Conservation (phyloP, 371 early-diverging fungal genomes). For the Mortierella sp. region DNA sequence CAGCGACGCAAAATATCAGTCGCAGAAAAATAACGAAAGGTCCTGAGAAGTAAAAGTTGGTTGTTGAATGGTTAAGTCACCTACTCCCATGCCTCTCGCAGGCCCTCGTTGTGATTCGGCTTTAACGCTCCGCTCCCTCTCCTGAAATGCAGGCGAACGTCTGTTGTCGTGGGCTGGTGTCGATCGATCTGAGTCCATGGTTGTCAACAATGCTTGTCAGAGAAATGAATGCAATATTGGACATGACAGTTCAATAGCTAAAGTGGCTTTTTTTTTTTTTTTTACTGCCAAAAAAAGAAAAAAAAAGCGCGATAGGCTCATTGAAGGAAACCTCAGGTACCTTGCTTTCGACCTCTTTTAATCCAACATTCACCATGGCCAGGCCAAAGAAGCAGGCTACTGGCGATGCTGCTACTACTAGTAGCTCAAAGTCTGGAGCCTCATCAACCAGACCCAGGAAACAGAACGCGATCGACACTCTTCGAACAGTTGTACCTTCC, state of each 20-base stretch:
- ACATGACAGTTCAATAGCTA: background rate
- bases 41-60: too few species aligned
- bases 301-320: constrained; percentile 4
- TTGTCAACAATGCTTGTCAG: constrained; percentile 4
- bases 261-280: too few species aligned
- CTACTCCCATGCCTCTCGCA: constrained; percentile 42
- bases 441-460: constrained; percentile 29
- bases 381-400: constrained; percentile 29
- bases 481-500: constrained; percentile 61
- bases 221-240: background rate
- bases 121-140: constrained; percentile 42
- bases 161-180: constrained; percentile 39
- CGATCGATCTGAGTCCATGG: constrained; percentile 51
- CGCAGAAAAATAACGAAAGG: background rate
- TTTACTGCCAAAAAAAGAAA: constrained; percentile 17
- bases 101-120: constrained; percentile 35
- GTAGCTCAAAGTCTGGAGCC: background rate
- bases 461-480: constrained; percentile 33
- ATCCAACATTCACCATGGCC: constrained; percentile 29
- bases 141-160: constrained; percentile 43
- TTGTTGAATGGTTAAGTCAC: constrained; percentile 1
- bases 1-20: background rate
- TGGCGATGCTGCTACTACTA: background rate
- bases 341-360: background rate
- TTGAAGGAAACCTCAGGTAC: background rate